These are phyloP conservation scores for Russula griseocarnosa DNA, from an alignment of 768 basidiomycete genomes.

Conservation along the genomic window DNA sequence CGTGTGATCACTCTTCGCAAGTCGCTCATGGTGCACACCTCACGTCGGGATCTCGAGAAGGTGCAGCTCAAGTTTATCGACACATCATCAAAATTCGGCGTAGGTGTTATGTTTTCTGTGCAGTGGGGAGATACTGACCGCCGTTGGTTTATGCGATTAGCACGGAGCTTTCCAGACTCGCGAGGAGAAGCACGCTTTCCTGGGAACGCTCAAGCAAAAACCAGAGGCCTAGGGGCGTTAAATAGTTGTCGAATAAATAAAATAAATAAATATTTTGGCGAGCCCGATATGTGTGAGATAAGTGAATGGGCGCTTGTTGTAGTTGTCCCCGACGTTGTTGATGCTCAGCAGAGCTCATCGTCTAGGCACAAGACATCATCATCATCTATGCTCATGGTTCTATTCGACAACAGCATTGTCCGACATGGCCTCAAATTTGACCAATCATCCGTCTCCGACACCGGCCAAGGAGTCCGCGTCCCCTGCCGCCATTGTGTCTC, in stretches of 20 bases:
- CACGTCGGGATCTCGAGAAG: slow-evolving; percentile 95
- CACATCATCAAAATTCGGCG: slow-evolving; percentile 95
- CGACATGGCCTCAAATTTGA: neutral
- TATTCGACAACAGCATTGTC: neutral
- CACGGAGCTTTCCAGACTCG: slow-evolving; percentile 96
- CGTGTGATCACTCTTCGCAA: slow-evolving; percentile 97
- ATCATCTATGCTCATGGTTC: slow-evolving; percentile 35
- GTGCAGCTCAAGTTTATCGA: slow-evolving; percentile 98
- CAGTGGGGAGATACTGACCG: slow-evolving; percentile 8
- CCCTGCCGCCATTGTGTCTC: slow-evolving; percentile 17
- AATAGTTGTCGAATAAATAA: neutral
- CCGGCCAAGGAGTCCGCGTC: neutral
- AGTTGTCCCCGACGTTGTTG: slow-evolving; percentile 63
- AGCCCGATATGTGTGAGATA: neutral
- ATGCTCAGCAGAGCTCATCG: slow-evolving; percentile 83
- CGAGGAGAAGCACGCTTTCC: slow-evolving; percentile 94
- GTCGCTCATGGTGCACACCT: slow-evolving; percentile 94
- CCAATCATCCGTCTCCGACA: neutral
- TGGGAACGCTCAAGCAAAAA: slow-evolving; percentile 82
- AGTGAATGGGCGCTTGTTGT: slow-evolving; percentile 38
- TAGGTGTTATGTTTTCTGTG: slow-evolving; percentile 41
- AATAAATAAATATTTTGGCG: neutral
- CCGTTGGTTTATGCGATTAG: slow-evolving; percentile 37
- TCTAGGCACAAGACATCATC: slow-evolving; percentile 56
- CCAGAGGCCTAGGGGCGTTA: slow-evolving; percentile 36